Percentiles rank a stretch among this genome's conserved stretches.
Evolutionary conservation across 139 green algal species (phyloP).

Genomic region (Asterochloris erici): DNA sequence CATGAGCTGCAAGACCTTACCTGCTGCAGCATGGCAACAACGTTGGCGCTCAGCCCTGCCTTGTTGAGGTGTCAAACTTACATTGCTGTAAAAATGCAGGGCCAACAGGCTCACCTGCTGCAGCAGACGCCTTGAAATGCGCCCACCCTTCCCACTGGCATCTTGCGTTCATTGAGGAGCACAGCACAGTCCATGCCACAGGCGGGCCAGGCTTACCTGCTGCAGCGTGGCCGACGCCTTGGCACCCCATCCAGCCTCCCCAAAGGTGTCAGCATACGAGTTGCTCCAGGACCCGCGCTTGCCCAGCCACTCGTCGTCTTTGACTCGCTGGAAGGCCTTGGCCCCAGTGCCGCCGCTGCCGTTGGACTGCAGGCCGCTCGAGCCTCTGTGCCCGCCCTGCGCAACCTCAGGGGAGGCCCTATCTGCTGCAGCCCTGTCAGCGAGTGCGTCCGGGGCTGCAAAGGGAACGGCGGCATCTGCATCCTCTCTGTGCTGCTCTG

Average conservation of each 20-base stretch:
- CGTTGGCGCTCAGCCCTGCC: no score
- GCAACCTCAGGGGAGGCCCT: not conserved
- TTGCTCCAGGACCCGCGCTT: constrained; percentile 75
- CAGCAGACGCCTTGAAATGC: no score
- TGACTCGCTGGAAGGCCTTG: constrained; percentile 78
- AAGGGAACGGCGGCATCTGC: no score
- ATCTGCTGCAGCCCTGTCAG: not conserved
- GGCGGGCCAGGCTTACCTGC: constrained; percentile 28
- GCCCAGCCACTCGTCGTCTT: constrained; percentile 75
- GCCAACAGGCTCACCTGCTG: no score
- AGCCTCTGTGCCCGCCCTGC: not conserved
- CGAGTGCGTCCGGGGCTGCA: no score
- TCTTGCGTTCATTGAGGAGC: no score
- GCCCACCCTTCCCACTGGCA: no score
- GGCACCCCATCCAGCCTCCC: constrained; percentile 82
- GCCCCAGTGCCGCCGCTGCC: not conserved
- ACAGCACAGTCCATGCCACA: not conserved
- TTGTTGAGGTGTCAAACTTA: no score
- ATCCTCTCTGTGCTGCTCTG: no score
- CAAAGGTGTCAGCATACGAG: constrained; percentile 71
- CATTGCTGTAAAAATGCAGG: no score
- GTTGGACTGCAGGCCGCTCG: no score
- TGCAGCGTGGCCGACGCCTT: constrained; percentile 90
- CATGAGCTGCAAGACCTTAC: no score
- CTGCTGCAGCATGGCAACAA: not conserved